These are phyloP conservation scores for Forsythia suspensa DNA, from an alignment of 257 asterid species.

Conservation along the genomic window DNA sequence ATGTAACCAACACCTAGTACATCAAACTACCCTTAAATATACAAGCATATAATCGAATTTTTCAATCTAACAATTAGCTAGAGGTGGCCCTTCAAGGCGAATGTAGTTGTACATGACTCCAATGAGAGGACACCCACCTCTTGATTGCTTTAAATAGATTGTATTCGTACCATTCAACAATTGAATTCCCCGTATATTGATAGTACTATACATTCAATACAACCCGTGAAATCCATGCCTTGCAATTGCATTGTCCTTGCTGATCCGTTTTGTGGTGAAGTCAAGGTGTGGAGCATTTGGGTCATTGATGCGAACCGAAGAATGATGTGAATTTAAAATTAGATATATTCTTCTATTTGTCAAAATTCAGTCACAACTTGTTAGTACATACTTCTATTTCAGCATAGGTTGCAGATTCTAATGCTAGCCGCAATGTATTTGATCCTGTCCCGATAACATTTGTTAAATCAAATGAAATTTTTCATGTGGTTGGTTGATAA, in stretches of 20 bases:
- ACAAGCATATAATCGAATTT: background rate
- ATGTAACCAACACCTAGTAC: background rate
- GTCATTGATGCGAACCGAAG: conserved; percentile 36
- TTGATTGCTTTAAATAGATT: conserved; percentile 32
- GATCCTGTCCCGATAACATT: background rate
- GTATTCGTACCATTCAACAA: conserved; percentile 28
- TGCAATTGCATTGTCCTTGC: conserved; percentile 45
- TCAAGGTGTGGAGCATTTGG: background rate
- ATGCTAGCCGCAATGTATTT: conserved; percentile 38
- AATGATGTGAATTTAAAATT: background rate
- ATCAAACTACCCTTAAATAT: background rate
- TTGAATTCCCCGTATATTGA: conserved; percentile 10
- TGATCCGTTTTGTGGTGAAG: conserved; percentile 21
- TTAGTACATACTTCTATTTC: conserved; percentile 29
- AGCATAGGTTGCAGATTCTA: conserved; percentile 31
- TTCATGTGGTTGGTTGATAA: conserved; percentile 31
- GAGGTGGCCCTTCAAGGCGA: conserved; percentile 39
- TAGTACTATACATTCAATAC: conserved; percentile 29
- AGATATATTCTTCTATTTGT: background rate
- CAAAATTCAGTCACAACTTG: background rate
- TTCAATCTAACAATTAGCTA: background rate
- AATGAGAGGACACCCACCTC: conserved; percentile 21
- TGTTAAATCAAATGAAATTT: conserved; percentile 22
- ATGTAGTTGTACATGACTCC: conserved; percentile 47
- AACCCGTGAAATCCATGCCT: conserved; percentile 45